Evolutionary conservation across 768 basidiomycete species (phyloP), one percentile per base, ranked within the genome.

Genomic region (Pleurotus eryngii): DNA sequence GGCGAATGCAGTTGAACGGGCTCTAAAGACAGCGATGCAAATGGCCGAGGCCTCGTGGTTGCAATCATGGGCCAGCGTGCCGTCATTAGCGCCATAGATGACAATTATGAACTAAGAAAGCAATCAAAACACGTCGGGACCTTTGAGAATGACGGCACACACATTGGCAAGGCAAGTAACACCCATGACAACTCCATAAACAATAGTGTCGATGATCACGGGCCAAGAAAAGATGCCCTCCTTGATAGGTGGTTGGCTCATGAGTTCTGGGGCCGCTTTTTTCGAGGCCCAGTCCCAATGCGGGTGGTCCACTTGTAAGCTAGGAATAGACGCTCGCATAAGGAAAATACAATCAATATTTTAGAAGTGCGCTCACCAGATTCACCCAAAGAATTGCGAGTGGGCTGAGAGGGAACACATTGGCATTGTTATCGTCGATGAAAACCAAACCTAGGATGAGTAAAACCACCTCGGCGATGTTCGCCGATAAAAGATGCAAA

Each of bases 371-470:
- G 61, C 71, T 18, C 37, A 82, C 74, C 67, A 81, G 77, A 63
- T 81, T 82, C 46, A 81, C 74, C 79, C 79, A 78, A 2, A 81
- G 71, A 15, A 79, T 75, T 6, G 73, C 77, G 15, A 83, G 72
- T 5, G 82, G 82, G 35, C 78, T 79, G 11, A 85, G 68, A 11
- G 84, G 85, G 70, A 84, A 85, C 18, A 84, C 80, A 12, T 79
- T 79, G 27, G 70, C 64, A 0, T 72, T 72, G 46, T 74, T 68
- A 6, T 69, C 66, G 59, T 84, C 81, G 57, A 79, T 72, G 72
- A 85, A 85, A 9, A 77, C 79, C n/a, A 85, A 73, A 8, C 84
- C 84, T 51, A 85, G 70, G 56, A 84, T 70, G 26, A 86, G 65
- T 3, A 82, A 72, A 4, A 82, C 65, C 7, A 81, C 81, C 69